phyloP scores from a whole-genome alignment of 352 stramenopile species.

The Globisporangium abappressorium region DNA sequence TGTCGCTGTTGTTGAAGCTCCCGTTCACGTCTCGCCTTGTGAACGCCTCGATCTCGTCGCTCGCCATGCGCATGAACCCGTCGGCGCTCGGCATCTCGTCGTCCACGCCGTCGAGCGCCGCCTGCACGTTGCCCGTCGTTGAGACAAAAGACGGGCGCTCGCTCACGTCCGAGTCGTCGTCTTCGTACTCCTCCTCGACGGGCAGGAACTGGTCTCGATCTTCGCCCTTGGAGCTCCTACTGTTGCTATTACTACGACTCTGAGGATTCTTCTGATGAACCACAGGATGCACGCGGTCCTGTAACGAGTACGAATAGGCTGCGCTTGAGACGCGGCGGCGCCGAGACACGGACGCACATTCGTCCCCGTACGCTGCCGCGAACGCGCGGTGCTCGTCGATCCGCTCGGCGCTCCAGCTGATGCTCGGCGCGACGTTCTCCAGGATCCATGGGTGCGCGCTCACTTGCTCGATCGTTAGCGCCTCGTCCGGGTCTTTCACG shows the following conservation, averaged over 20 bases:
- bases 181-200: conserved; percentile 8
- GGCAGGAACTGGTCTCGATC: conserved; percentile 13
- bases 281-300: background rate
- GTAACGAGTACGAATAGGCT: conserved; percentile 17
- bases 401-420: conserved; percentile 43
- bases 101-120: conserved; percentile 6
- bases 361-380: conserved; percentile 36
- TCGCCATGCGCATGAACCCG: conserved; percentile 76
- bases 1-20: background rate
- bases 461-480: conserved; percentile 62
- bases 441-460: conserved; percentile 65
- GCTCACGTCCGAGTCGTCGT: conserved; percentile 18
- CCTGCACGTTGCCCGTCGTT: conserved; percentile 40
- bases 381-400: conserved; percentile 45
- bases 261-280: background rate
- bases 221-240: conserved; percentile 6
- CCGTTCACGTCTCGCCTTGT: background rate
- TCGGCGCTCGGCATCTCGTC: conserved; percentile 57
- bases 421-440: conserved; percentile 37
- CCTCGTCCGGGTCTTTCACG: conserved; percentile 40
- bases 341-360: conserved; percentile 34
- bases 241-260: conserved; percentile 3
- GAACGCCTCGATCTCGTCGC: conserved; percentile 43
- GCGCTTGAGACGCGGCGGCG: conserved; percentile 18
- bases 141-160: conserved; percentile 75